These are phyloP conservation scores for Sugiyamaella castrensis DNA, from an alignment of 1,139 yeast genomes.

Conservation along the genomic window DNA sequence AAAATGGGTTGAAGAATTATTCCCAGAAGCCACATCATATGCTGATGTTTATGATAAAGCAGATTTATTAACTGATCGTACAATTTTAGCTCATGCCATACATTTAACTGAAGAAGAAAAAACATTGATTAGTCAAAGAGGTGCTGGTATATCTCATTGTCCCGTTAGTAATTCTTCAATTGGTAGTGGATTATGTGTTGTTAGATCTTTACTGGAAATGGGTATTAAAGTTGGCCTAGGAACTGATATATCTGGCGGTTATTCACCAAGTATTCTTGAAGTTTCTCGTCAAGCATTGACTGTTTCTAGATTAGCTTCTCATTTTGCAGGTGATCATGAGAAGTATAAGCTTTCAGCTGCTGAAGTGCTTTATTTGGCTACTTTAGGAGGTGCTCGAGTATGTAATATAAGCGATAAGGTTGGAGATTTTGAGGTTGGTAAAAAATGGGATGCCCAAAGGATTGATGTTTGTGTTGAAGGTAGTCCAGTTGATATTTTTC, in stretches of 20 bases:
- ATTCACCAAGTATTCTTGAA: slow-evolving; percentile 70
- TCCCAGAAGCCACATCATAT: slow-evolving; percentile 68
- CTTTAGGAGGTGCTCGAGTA: slow-evolving; percentile 87
- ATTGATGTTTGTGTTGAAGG: slow-evolving; percentile 54
- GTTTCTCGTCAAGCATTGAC: slow-evolving; percentile 75
- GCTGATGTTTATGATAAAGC: slow-evolving; percentile 73
- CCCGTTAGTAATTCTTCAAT: slow-evolving; percentile 89
- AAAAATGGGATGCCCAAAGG: slow-evolving; percentile 80
- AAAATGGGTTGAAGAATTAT: slow-evolving; percentile 65
- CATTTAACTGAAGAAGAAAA: slow-evolving; percentile 69
- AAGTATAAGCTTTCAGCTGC: slow-evolving; percentile 55
- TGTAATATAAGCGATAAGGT: slow-evolving; percentile 54
- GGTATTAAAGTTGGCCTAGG: slow-evolving; percentile 81
- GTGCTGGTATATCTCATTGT: slow-evolving; percentile 85
- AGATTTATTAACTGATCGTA: slow-evolving; percentile 56
- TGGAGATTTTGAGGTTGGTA: slow-evolving; percentile 75
- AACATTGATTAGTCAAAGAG: slow-evolving; percentile 48
- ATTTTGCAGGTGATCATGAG: slow-evolving; percentile 48
- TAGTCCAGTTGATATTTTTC: slow-evolving; percentile 70
- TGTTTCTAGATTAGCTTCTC: slow-evolving; percentile 80
- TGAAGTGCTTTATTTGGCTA: slow-evolving; percentile 78
- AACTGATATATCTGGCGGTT: slow-evolving; percentile 92
- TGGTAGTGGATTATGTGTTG: slow-evolving; percentile 88
- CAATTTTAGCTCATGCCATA: slow-evolving; percentile 87
- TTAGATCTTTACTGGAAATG: slow-evolving; percentile 62